phyloP scores from a whole-genome alignment of 345 rosid species.

The Salix koriyanagi region DNA sequence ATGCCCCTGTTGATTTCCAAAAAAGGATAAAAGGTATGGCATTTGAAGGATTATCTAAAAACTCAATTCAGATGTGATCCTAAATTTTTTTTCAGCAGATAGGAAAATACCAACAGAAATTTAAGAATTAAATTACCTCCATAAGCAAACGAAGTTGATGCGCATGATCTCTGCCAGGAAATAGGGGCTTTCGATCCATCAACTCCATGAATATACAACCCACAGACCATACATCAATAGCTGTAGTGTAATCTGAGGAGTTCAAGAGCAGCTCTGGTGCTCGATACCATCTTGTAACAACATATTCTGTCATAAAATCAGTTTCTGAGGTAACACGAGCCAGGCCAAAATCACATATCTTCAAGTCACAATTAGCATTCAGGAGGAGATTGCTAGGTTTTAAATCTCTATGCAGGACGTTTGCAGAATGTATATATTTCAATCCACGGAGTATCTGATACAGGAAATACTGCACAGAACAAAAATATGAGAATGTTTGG shows the following conservation, averaged over 20 bases:
- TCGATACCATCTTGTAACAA: constrained; percentile 98
- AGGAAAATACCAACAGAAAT: neutral
- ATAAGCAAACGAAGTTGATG: constrained; percentile 80
- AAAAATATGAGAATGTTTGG: constrained; percentile 4
- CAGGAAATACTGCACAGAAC: constrained; percentile 73
- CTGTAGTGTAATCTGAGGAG: constrained; percentile 74
- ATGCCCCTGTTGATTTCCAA: neutral
- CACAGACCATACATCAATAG: constrained; percentile 98
- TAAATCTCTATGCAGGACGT: constrained; percentile 90
- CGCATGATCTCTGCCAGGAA: constrained; percentile 83
- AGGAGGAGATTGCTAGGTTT: constrained; percentile 89
- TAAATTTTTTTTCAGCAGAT: neutral
- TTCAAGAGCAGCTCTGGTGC: constrained; percentile 85
- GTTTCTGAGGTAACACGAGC: constrained; percentile 89
- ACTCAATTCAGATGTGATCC: neutral
- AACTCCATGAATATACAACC: constrained; percentile 91
- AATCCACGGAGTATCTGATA: constrained; percentile 93
- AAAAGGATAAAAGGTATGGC: neutral
- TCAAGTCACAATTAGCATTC: constrained; percentile 64
- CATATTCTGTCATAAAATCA: constrained; percentile 86
- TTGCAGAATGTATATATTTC: constrained; percentile 89
- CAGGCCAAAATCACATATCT: constrained; percentile 92
- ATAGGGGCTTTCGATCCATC: constrained; percentile 72
- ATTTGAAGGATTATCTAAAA: neutral
- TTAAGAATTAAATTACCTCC: constrained; percentile 50